Evolutionary conservation across 2,329 filamentous ascomycete genomes (phyloP).

Genomic region (Davidsoniella neocaledoniae): DNA sequence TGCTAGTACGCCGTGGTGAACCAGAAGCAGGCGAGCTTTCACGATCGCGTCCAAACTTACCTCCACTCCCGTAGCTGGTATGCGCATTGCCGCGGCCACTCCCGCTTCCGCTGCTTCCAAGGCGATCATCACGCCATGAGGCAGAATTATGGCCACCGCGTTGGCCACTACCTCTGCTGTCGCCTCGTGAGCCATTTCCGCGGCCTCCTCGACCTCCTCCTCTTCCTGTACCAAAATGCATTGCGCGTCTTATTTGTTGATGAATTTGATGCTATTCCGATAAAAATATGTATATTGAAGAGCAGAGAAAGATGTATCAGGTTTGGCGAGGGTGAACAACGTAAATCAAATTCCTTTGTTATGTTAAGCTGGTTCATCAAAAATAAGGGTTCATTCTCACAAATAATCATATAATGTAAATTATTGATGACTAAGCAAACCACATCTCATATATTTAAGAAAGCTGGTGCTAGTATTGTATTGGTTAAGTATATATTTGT

Average conservation of each 20-base stretch:
- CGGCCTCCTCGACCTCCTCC: neutral
- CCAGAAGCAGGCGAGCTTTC: slow-evolving; percentile 3
- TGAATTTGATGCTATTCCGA: neutral
- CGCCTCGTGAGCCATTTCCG: neutral
- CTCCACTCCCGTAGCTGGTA: neutral
- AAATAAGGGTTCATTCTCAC: too few species aligned
- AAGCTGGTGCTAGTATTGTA: too few species aligned
- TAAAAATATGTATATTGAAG: neutral
- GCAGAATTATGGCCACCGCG: neutral
- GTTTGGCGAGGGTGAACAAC: too few species aligned
- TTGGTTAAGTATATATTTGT: neutral
- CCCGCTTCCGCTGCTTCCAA: slow-evolving; percentile 4
- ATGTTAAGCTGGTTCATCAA: too few species aligned
- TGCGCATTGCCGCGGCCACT: neutral
- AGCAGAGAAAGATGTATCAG: too few species aligned
- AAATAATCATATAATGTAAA: neutral
- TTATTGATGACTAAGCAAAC: neutral
- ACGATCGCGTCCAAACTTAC: slow-evolving; percentile 4
- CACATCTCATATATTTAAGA: neutral
- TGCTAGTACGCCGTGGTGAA: neutral
- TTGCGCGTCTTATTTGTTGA: neutral
- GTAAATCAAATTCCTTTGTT: too few species aligned
- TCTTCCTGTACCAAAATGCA: neutral
- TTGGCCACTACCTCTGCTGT: neutral
- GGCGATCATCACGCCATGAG: slow-evolving; percentile 3